Percentiles rank a stretch among this genome's conserved stretches.
These are phyloP conservation scores for Diddensiella caesifluorescens DNA, from an alignment of 805 yeast species.

Conservation along the genomic window DNA sequence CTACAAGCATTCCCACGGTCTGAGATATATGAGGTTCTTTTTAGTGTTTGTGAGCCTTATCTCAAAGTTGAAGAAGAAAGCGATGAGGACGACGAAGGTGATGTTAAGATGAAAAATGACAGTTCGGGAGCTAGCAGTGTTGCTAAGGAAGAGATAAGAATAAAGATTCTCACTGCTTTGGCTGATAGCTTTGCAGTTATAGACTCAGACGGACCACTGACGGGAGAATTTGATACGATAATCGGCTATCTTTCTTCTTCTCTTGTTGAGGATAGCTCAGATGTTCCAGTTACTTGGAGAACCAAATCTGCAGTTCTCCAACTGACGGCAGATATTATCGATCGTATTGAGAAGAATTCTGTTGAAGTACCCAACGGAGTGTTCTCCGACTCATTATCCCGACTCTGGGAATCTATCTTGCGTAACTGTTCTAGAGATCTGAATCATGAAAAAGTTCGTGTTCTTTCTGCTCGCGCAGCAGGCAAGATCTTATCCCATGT, in stretches of 20 bases:
- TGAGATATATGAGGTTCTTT: constrained; percentile 34
- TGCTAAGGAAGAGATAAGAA: constrained; percentile 18
- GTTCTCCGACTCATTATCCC: constrained; percentile 2
- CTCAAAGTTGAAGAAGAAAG: constrained; percentile 40
- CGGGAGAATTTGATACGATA: no score
- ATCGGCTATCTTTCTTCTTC: no score
- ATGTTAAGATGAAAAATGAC: constrained; percentile 22
- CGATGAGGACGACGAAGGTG: constrained; percentile 37
- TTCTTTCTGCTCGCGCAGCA: constrained; percentile 43
- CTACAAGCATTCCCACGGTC: constrained; percentile 35
- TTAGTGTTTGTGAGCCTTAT: constrained; percentile 30
- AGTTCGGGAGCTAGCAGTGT: constrained; percentile 8
- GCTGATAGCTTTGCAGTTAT: constrained; percentile 16
- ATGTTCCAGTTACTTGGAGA: constrained; percentile 51
- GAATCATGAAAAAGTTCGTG: constrained; percentile 49
- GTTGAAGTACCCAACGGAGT: constrained; percentile 12
- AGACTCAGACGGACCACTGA: no score
- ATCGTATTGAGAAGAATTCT: constrained; percentile 18
- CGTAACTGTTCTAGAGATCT: constrained; percentile 13
- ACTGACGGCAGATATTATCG: constrained; percentile 34
- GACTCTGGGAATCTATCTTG: constrained; percentile 13
- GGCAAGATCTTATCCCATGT: constrained; percentile 20
- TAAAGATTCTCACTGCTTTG: constrained; percentile 16
- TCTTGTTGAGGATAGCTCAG: no score
- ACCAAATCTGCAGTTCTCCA: constrained; percentile 46